Conservation (phyloP, 2,329 filamentous ascomycete species). For the Xylaria sp. region DNA sequence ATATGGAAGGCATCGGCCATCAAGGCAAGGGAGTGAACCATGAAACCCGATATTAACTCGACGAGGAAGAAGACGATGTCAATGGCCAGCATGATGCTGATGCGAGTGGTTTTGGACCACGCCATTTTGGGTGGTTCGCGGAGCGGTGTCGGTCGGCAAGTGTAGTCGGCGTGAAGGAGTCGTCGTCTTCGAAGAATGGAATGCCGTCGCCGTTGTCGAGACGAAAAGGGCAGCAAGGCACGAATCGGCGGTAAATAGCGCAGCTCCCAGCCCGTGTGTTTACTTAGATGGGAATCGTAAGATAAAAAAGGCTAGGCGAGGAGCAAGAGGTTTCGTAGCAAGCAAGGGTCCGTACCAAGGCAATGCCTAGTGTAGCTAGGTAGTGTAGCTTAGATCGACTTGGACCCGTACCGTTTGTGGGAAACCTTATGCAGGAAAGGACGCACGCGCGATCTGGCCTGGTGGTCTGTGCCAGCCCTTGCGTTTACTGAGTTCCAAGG, state of each 20-base stretch:
- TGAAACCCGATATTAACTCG: constrained; percentile 84
- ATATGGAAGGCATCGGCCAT: constrained; percentile 99
- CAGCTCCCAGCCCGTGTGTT: background rate
- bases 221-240: background rate
- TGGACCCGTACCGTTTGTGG: too few relatives aligned
- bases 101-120: constrained; percentile 90
- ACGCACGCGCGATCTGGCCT: background rate
- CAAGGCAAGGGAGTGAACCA: constrained; percentile 87
- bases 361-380: too few relatives aligned
- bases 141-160: background rate
- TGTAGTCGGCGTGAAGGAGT: background rate
- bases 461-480: background rate
- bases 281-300: background rate
- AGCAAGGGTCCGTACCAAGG: background rate
- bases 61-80: constrained; percentile 89
- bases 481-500: too few relatives aligned
- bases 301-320: constrained; percentile 1
- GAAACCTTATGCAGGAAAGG: too few relatives aligned
- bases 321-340: background rate
- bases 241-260: background rate
- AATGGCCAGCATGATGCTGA: constrained; percentile 89
- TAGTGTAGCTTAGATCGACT: too few relatives aligned
- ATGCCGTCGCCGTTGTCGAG: background rate
- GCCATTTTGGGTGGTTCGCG: constrained; percentile 60
- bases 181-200: background rate